Base-by-base conservation (phyloP, 2,329 filamentous ascomycete species). In the Talaromyces pinophilus region DNA sequence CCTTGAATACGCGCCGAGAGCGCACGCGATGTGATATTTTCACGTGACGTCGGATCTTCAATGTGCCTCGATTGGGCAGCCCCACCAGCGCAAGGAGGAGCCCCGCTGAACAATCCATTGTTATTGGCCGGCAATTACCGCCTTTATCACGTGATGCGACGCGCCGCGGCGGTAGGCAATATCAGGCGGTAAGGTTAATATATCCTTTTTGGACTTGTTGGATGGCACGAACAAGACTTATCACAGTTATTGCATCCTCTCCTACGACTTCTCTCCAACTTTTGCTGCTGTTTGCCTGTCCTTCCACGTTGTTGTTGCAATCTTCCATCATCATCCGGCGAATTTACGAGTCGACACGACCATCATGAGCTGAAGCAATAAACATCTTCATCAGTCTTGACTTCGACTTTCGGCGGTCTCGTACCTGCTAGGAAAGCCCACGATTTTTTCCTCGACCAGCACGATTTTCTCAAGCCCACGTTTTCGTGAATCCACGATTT, bases 101-200 rank as follows among this genome's bases (percentile, higher is more conserved):
- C 11, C 54, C 54, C 54, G 17, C 33, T 15, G 4, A 13, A 40
- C 1, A 7, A 11, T 15, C 33, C 54, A 40, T 40, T 38, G 40
- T 35, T 15, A 61, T 61, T 61, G 59, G 59, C 28, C 3, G 17
- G 38, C 17, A 7, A 25, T 57, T 30, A 13, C 17, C 38, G 59
- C 59, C 30, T 8, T 1, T n/a, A 5, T 62, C 60, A 62, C 60
- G 60, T 62, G 60, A 62, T 1, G 1, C 7, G 3, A 35, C 44
- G 30, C n/a, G 38, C 35, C 35, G 35, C 33, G 48, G 61, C 61
- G 22, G 30, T 44, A 63, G 50, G 62, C 62, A 63, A 57, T 42
- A 57, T 57, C 50, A 48, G 62, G 62, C 62, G 62, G 62, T 63
- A 57, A 63, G 38, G 50, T 30, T 19, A 11, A 46, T 54, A 62